phyloP scores from a whole-genome alignment of 1,284 basidiomycete species.

The Psilocybe mexicana region DNA sequence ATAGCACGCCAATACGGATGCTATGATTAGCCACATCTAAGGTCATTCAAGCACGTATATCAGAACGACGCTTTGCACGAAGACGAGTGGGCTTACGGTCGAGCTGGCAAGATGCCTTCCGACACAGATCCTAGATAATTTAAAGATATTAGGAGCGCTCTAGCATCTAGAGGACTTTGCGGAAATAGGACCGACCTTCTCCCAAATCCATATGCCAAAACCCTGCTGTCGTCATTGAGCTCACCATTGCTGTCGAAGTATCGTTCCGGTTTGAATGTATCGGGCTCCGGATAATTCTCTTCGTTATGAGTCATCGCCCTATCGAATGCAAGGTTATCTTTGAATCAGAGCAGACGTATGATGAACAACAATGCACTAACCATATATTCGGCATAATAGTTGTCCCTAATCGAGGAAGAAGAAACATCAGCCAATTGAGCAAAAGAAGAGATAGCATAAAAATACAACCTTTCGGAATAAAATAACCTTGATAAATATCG shows the following conservation, averaged over 20 bases:
- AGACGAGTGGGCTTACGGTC: neutral
- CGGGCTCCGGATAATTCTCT: slow-evolving; percentile 1
- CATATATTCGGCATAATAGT: neutral
- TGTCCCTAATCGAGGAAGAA: neutral
- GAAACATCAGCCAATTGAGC: no score
- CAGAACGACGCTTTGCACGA: no score
- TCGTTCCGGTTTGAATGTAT: slow-evolving; percentile 9
- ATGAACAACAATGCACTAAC: neutral
- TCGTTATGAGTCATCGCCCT: slow-evolving; percentile 11
- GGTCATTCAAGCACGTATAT: no score
- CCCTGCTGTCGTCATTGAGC: neutral
- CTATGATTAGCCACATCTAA: slow-evolving; percentile 4
- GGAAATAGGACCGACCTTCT: slow-evolving; percentile 1
- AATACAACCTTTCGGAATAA: slow-evolving; percentile 20
- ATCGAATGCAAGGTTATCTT: neutral
- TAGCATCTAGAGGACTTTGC: neutral
- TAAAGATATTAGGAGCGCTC: neutral
- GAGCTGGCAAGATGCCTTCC: neutral
- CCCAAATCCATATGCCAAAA: slow-evolving; percentile 9
- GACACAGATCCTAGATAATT: neutral
- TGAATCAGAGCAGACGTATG: no score
- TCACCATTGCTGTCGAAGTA: slow-evolving; percentile 3
- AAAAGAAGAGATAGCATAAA: neutral
- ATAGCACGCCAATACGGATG: slow-evolving; percentile 2
- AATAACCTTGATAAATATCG: slow-evolving; percentile 23